phyloP scores from a whole-genome alignment of 192 early-diverging fungal genomes.

The Coemansia furcata region DNA sequence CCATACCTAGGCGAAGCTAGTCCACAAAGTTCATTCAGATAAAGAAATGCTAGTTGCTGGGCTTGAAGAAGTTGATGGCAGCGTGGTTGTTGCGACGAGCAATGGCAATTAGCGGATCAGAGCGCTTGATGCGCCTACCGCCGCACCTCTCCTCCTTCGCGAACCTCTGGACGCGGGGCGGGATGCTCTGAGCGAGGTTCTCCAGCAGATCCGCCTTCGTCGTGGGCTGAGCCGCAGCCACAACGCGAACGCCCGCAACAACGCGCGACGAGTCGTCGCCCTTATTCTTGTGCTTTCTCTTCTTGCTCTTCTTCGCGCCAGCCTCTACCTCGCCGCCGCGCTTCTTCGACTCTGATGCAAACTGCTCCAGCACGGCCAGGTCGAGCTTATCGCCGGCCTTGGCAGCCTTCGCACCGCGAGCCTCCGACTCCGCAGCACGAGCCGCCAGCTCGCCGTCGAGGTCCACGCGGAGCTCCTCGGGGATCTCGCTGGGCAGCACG shows the following conservation, averaged over 20 bases:
- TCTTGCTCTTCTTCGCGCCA: conserved; percentile 13
- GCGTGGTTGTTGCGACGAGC: conserved; percentile 34
- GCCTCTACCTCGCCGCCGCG: neutral
- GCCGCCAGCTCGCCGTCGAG: conserved; percentile 1
- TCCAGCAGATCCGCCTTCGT: conserved; percentile 25
- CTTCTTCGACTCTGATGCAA: conserved; percentile 24
- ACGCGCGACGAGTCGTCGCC: conserved; percentile 26
- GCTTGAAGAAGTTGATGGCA: conserved; percentile 40
- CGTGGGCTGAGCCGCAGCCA: conserved; percentile 21
- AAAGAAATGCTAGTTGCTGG: neutral
- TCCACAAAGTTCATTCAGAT: neutral
- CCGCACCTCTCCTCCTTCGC: conserved; percentile 25
- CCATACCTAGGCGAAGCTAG: neutral
- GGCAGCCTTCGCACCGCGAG: neutral
- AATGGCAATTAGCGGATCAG: conserved; percentile 38
- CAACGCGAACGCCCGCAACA: conserved; percentile 47
- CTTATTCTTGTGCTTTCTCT: conserved; percentile 17
- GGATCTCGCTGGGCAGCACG: conserved; percentile 32
- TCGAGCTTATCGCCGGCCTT: conserved; percentile 24
- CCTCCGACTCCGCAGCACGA: neutral
- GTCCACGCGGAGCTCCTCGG: conserved; percentile 37
- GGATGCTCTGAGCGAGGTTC: conserved; percentile 33
- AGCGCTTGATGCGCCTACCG: conserved; percentile 31
- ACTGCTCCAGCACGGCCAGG: conserved; percentile 35
- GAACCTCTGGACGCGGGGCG: conserved; percentile 20